A percentile compares a stretch with the other conserved stretches of the same genome.
phyloP scores from a whole-genome alignment of 495 filamentous ascomycete genomes.

The Aspergillus hancockii region DNA sequence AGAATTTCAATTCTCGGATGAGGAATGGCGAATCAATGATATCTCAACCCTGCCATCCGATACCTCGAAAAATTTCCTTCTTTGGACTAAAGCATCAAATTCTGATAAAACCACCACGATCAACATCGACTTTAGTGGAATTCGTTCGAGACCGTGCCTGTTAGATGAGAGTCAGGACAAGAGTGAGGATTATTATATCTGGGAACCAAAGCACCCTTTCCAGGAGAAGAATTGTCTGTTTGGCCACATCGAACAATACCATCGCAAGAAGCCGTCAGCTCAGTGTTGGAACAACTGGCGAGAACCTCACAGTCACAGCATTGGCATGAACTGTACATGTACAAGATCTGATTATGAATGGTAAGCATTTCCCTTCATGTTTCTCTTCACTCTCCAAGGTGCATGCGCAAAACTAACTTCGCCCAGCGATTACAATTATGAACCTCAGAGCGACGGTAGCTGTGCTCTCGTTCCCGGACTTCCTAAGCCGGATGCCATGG shows the following conservation, averaged over 20 bases:
- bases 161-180: conserved; percentile 63
- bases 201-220: conserved; percentile 77
- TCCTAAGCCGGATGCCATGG: conserved; percentile 61
- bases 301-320: conserved; percentile 60
- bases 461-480: conserved; percentile 76
- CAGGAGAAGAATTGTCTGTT: conserved; percentile 82
- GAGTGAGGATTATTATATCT: conserved; percentile 78
- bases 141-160: conserved; percentile 68
- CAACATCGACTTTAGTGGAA: conserved; percentile 83
- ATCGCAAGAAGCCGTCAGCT: conserved; percentile 74
- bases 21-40: conserved; percentile 67
- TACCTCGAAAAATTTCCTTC: conserved; percentile 81
- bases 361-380: conserved; percentile 48
- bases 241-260: conserved; percentile 85
- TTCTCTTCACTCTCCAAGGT: neutral
- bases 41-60: conserved; percentile 89
- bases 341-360: conserved; percentile 89
- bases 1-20: conserved; percentile 69
- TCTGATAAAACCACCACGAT: conserved; percentile 60
- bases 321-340: conserved; percentile 76
- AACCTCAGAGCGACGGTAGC: conserved; percentile 69
- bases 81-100: conserved; percentile 69
- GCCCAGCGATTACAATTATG: conserved; percentile 88
- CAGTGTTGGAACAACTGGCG: conserved; percentile 83
- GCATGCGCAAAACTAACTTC: neutral